Percentiles rank a stretch among this genome's conserved stretches.
phyloP scores from a whole-genome alignment of 129 eudicot species.

The Apium graveolens region DNA sequence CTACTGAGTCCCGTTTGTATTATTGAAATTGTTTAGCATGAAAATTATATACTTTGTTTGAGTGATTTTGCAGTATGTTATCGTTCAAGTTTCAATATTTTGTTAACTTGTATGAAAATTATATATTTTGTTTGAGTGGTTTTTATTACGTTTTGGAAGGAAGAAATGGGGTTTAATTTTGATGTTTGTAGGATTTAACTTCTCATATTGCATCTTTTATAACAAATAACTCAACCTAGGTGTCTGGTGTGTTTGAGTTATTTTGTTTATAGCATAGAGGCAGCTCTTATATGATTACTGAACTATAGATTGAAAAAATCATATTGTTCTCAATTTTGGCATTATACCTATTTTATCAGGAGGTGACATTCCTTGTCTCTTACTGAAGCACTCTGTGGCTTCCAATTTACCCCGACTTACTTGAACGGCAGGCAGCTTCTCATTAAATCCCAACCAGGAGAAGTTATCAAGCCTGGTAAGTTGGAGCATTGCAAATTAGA shows the following conservation, averaged over 20 bases:
- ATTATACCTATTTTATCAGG: constrained; percentile 22
- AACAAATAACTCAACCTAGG: no score
- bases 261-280: not conserved
- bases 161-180: no score
- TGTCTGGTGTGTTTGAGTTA: constrained; percentile 20
- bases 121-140: no score
- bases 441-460: constrained; percentile 10
- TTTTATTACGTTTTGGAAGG: no score
- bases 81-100: not conserved
- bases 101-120: no score
- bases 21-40: no score
- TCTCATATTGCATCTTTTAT: no score
- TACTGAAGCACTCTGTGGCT: constrained; percentile 74
- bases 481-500: not conserved
- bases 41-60: not conserved
- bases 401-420: constrained; percentile 55
- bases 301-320: not conserved
- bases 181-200: not conserved
- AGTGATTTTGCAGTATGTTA: not conserved
- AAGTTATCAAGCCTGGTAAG: constrained; percentile 9
- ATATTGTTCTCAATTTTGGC: not conserved
- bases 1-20: not conserved
- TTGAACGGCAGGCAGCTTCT: constrained; percentile 12
- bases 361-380: constrained; percentile 53
- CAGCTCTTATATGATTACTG: not conserved